Evolutionary conservation across 1,284 basidiomycete genomes (phyloP).

Genomic region (Takashimella tepidaria): DNA sequence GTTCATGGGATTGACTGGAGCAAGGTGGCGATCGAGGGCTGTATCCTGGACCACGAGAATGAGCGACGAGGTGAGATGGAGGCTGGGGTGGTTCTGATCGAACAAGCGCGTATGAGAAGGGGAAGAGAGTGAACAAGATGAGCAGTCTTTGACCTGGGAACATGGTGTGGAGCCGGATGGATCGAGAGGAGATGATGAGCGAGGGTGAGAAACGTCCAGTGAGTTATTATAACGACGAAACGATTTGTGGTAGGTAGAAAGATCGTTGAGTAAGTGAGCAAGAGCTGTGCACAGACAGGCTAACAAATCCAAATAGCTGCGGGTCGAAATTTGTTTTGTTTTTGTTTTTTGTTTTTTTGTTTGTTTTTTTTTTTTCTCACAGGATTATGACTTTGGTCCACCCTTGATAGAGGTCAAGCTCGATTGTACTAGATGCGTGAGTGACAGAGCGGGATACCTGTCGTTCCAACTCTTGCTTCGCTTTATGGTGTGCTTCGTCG

Average conservation of each 20-base stretch:
- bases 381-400: too few relatives aligned
- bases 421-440: too few relatives aligned
- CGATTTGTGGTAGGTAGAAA: background rate
- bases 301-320: too few relatives aligned
- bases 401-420: too few relatives aligned
- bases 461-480: too few relatives aligned
- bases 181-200: background rate
- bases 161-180: background rate
- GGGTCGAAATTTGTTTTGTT: background rate
- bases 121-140: background rate
- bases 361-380: too few relatives aligned
- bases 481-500: too few relatives aligned
- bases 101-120: background rate
- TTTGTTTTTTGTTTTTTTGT: background rate
- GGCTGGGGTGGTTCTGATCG: too few relatives aligned
- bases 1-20: too few relatives aligned
- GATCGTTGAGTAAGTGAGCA: constrained; percentile 3
- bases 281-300: background rate
- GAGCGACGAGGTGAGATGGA: background rate
- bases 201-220: background rate
- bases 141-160: background rate
- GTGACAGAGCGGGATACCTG: too few relatives aligned
- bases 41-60: background rate
- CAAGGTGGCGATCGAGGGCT: too few relatives aligned
- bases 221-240: too few relatives aligned